Percentiles rank a stretch among this genome's conserved stretches.
phyloP scores from a whole-genome alignment of 306 rosid species.

The Sechiopsis laciniata region DNA sequence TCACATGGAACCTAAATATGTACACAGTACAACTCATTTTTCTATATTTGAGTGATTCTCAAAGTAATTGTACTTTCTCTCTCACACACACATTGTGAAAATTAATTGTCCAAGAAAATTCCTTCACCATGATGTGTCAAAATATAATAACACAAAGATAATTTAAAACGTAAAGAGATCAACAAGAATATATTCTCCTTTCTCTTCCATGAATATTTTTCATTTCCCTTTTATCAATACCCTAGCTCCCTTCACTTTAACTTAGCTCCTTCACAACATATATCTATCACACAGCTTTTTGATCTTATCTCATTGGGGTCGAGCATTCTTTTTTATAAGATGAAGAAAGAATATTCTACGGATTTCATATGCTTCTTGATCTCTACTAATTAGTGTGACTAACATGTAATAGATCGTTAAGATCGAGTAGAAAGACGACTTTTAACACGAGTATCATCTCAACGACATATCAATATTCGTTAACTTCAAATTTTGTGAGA shows the following conservation, averaged over 20 bases:
- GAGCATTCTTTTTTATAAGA: not conserved
- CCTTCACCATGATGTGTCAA: not conserved
- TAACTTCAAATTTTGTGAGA: not conserved
- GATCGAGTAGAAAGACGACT: too few relatives aligned
- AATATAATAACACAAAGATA: not conserved
- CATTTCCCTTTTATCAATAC: not conserved
- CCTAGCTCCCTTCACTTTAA: not conserved
- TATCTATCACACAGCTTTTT: not conserved
- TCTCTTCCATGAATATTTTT: not conserved
- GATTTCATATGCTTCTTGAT: not conserved
- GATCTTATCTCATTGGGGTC: not conserved
- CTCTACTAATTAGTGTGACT: not conserved
- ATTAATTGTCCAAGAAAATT: constrained; percentile 12
- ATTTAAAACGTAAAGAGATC: constrained; percentile 15
- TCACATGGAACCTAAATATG: constrained; percentile 16
- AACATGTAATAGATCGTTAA: too few relatives aligned
- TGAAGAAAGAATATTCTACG: not conserved
- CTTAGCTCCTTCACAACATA: not conserved
- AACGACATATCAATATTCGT: not conserved
- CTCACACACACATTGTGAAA: not conserved
- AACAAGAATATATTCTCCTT: constrained; percentile 17
- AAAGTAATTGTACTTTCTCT: constrained; percentile 15
- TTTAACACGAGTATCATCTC: not conserved
- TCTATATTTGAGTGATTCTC: constrained; percentile 5
- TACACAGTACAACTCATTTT: constrained; percentile 16